Evolutionary conservation across 768 basidiomycete genomes (phyloP), one percentile per base, ranked within the genome.

Genomic region (Pulveroboletus sp.): DNA sequence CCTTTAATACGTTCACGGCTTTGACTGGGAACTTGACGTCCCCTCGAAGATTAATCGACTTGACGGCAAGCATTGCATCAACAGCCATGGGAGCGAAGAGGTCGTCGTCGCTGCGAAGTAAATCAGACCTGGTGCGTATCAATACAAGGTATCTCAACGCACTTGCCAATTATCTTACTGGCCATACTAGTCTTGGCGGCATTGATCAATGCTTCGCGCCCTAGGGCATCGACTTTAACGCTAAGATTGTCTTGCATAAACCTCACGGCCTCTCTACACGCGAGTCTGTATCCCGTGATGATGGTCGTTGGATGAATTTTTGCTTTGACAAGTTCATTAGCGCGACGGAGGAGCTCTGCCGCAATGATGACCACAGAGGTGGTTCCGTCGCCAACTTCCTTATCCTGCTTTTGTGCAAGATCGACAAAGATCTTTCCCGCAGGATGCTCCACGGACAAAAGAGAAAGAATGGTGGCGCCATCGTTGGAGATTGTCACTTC

Each of bases 401-500:
- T 96, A 70, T 99, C 96, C 71, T 98, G 94, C 64, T 98, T 97
- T 71, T 98, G 94, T 2, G 96, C 93, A 39, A 99, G 88, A 70
- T 97, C 93, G 41, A 98, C 94, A 57, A 99, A 93, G 55, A 99
- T 93, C 56, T 91, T 86, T 18, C 93, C 96, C 5, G 96, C 96
- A 26, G 96, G 96, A 65, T 98, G 93, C 62, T 96, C 92, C 39
- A 99, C 94, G 14, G 92, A 84, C 36, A 98, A 76, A 17, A 98
- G 77, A 21, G 90, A 86, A 35, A 99, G 82, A 60, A 99, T 99
- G n/a, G 96, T 98, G 14, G 96, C 96, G 42, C 96, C 96, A 73
- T 98, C 96, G 71, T 99, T 99, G 41, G 96, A 97, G 67, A 99
- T 98, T 28, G 96, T 98, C 27, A 98, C 94, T 79, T 99, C 96